phyloP scores from a whole-genome alignment of 805 yeast species.

The Saturnispora dispora region DNA sequence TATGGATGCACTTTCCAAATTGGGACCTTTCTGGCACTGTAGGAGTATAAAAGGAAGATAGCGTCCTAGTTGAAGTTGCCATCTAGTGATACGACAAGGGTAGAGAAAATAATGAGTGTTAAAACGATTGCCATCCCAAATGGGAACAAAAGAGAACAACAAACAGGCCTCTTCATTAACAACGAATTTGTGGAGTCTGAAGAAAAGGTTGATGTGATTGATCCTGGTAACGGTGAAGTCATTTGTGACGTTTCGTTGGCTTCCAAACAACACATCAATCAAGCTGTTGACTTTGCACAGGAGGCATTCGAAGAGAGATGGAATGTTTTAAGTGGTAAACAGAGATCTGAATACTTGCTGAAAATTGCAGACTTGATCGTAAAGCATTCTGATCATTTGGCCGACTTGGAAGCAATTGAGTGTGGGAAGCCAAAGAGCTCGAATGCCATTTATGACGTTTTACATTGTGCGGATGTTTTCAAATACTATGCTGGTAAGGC shows the following conservation, averaged over 20 bases:
- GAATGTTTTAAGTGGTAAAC: slow-evolving; percentile 37
- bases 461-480: slow-evolving; percentile 45
- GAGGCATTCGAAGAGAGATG: slow-evolving; percentile 40
- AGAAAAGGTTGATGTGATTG: slow-evolving; percentile 44
- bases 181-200: slow-evolving; percentile 56
- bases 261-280: slow-evolving; percentile 41
- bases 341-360: slow-evolving; percentile 36
- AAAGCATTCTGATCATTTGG: slow-evolving; percentile 39
- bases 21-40: not conserved
- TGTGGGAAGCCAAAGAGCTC: slow-evolving; percentile 47
- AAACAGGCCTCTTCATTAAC: slow-evolving; percentile 84
- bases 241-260: slow-evolving; percentile 46
- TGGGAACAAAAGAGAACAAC: slow-evolving; percentile 50
- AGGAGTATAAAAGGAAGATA: not conserved
- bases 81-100: not conserved
- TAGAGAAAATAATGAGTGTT: not conserved
- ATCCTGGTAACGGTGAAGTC: slow-evolving; percentile 47
- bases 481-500: slow-evolving; percentile 71
- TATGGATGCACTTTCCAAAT: not conserved
- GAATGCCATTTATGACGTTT: slow-evolving; percentile 52
- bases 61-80: not conserved
- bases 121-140: slow-evolving; percentile 33
- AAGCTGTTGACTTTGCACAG: slow-evolving; percentile 45
- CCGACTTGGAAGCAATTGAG: slow-evolving; percentile 51
- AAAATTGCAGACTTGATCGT: slow-evolving; percentile 44